phyloP scores from a whole-genome alignment of 768 basidiomycete species.

The Pisolithus albus region DNA sequence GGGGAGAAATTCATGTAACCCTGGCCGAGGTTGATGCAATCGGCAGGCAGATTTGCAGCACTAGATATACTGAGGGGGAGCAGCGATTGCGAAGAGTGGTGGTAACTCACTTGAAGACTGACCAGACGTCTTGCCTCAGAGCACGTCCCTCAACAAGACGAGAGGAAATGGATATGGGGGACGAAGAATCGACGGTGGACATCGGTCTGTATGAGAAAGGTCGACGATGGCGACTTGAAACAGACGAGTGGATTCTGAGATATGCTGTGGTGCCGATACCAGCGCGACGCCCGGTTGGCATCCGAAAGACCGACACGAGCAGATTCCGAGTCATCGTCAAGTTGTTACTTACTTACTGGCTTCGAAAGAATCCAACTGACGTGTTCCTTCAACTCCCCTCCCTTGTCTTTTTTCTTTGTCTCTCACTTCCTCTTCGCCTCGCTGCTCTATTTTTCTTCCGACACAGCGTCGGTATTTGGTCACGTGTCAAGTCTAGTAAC shows the following conservation, averaged over 20 bases:
- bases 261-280: not conserved
- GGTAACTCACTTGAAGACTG: constrained; percentile 67
- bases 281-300: not conserved
- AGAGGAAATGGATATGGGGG: not conserved
- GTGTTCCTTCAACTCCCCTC: too few species aligned
- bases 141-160: constrained; percentile 57
- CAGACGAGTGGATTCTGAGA: not conserved
- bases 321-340: too few species aligned
- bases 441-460: too few species aligned
- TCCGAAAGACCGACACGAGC: not conserved
- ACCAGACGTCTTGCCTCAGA: constrained; percentile 82
- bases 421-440: too few species aligned
- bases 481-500: not conserved
- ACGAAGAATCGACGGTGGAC: not conserved
- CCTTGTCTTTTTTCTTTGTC: too few species aligned
- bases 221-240: not conserved
- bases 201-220: not conserved
- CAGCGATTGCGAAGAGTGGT: not conserved
- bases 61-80: constrained; percentile 35
- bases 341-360: not conserved
- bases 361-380: too few species aligned
- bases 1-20: constrained; percentile 93
- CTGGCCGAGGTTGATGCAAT: constrained; percentile 94
- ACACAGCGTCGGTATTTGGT: too few species aligned
- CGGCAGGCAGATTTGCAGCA: constrained; percentile 77